Percentiles rank a stretch among this genome's conserved stretches.
Evolutionary conservation across 305 asterid species (phyloP).

Genomic region (Fraxinus sp.): DNA sequence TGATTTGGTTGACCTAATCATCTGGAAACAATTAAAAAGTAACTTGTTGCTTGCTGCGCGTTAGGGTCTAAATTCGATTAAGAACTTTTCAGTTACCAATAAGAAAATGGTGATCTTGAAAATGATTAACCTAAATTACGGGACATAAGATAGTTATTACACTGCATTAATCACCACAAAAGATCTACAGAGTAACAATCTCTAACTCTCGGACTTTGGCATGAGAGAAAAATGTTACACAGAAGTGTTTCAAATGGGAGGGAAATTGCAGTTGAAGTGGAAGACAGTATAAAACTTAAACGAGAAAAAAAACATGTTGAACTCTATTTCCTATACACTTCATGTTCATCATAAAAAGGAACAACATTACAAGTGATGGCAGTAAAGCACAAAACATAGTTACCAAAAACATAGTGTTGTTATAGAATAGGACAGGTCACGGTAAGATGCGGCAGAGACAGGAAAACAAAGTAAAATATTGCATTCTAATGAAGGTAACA

Average conservation of each 20-base stretch:
- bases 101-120: background rate
- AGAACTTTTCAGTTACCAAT: background rate
- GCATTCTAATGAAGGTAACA: slow-evolving; percentile 5
- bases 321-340: background rate
- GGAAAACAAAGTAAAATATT: background rate
- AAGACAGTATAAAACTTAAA: background rate
- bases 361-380: background rate
- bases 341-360: background rate
- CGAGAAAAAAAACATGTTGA: background rate
- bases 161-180: background rate
- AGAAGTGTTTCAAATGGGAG: background rate
- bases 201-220: background rate
- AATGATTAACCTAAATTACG: background rate
- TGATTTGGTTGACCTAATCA: no score
- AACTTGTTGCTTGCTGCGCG: no score
- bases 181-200: background rate
- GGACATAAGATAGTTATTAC: background rate
- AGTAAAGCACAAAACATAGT: background rate
- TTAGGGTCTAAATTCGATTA: no score
- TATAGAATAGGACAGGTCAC: background rate
- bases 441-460: background rate
- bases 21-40: no score
- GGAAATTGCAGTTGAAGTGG: background rate
- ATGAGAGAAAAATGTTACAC: background rate
- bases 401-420: background rate